These are phyloP conservation scores for Cryptococcus neoformans DNA, from an alignment of 1,284 basidiomycete species.

Conservation along the genomic window DNA sequence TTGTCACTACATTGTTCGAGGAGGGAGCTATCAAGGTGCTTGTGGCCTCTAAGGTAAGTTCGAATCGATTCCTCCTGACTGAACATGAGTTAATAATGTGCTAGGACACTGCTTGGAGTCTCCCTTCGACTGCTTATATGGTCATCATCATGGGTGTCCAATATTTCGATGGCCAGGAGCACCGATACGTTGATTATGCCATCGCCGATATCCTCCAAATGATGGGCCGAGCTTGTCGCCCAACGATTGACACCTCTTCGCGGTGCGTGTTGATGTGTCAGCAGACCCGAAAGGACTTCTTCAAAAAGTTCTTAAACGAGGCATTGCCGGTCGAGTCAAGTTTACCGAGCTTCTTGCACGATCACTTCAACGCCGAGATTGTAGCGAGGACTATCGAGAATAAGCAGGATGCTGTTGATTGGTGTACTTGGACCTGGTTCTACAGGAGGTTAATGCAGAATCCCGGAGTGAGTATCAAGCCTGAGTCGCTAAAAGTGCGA, in stretches of 20 bases:
- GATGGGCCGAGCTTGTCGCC: slow-evolving; percentile 95
- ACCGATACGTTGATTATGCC: slow-evolving; percentile 96
- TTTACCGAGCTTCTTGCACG: slow-evolving; percentile 80
- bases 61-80: background rate
- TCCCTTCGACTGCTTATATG: slow-evolving; percentile 92
- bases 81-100: slow-evolving; percentile 2
- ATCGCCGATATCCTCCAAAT: slow-evolving; percentile 98
- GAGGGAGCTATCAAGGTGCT: slow-evolving; percentile 93
- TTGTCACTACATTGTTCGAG: slow-evolving; percentile 90
- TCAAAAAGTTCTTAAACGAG: slow-evolving; percentile 97
- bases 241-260: slow-evolving; percentile 76
- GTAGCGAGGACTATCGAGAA: slow-evolving; percentile 98
- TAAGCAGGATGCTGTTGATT: slow-evolving; percentile 91
- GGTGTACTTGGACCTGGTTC: slow-evolving; percentile 59
- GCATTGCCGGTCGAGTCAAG: slow-evolving; percentile 97
- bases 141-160: slow-evolving; percentile 99
- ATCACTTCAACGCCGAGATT: slow-evolving; percentile 98
- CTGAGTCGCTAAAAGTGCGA: background rate
- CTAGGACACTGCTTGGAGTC: slow-evolving; percentile 91
- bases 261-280: slow-evolving; percentile 96
- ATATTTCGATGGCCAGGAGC: slow-evolving; percentile 91
- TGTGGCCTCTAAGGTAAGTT: slow-evolving; percentile 81
- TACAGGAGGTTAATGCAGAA: slow-evolving; percentile 96
- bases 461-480: slow-evolving; percentile 41
- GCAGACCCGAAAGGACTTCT: slow-evolving; percentile 94